Conservation (phyloP, 2,329 filamentous ascomycete species). For the Xylaria sp. region DNA sequence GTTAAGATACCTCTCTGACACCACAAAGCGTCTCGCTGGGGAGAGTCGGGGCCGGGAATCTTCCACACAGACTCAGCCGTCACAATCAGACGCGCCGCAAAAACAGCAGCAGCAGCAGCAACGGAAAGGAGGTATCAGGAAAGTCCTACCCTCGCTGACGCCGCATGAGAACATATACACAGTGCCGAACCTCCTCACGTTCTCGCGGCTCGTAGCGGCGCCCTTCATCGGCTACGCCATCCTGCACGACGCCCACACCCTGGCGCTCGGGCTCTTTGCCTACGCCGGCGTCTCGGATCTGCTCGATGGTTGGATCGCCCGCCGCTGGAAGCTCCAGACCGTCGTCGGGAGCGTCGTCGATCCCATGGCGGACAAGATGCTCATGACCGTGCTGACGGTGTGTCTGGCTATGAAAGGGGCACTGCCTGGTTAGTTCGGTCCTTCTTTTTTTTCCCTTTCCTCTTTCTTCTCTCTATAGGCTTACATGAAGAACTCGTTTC, state of each 20-base stretch:
- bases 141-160: conserved; percentile 49
- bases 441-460: conserved; percentile 10
- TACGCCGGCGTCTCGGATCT: conserved; percentile 94
- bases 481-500: conserved; percentile 16
- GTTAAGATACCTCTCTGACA: conserved; percentile 19
- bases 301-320: conserved; percentile 93
- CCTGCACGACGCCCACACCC: conserved; percentile 80
- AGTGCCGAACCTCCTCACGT: conserved; percentile 91
- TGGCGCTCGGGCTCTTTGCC: conserved; percentile 85
- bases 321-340: conserved; percentile 87
- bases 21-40: background rate
- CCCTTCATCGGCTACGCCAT: conserved; percentile 91
- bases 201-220: conserved; percentile 83
- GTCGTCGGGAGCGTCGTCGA: conserved; percentile 96
- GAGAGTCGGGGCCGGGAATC: conserved; percentile 4
- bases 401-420: conserved; percentile 85
- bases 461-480: background rate
- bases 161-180: conserved; percentile 94
- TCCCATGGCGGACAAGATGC: conserved; percentile 94
- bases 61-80: background rate
- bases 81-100: background rate
- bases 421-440: conserved; percentile 73
- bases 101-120: conserved; percentile 7
- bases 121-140: conserved; percentile 41
- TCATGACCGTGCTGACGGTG: conserved; percentile 94